phyloP scores from a whole-genome alignment of 2,329 filamentous ascomycete species.

The Emmonsiellopsis sp. region DNA sequence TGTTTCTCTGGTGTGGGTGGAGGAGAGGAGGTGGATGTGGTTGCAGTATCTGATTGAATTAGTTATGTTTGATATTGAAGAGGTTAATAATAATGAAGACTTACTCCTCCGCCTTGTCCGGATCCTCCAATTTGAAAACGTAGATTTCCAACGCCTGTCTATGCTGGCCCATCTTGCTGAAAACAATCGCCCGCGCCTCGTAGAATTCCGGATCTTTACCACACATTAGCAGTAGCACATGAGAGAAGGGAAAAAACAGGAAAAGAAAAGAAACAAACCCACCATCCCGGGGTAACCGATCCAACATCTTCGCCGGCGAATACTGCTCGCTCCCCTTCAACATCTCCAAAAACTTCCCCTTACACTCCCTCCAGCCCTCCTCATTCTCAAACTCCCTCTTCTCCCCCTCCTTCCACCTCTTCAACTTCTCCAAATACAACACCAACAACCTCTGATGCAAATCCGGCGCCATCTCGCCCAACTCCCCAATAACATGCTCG shows the following conservation, averaged over 20 bases:
- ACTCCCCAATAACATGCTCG: slow-evolving; percentile 80
- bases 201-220: slow-evolving; percentile 67
- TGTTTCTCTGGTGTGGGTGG: slow-evolving; percentile 34
- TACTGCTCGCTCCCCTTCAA: slow-evolving; percentile 70
- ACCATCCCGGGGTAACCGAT: slow-evolving; percentile 71
- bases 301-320: slow-evolving; percentile 67
- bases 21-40: slow-evolving; percentile 53
- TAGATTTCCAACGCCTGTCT: slow-evolving; percentile 96
- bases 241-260: no score
- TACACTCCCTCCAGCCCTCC: slow-evolving; percentile 47
- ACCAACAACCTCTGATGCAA: slow-evolving; percentile 79
- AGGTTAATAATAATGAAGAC: not conserved
- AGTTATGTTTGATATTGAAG: not conserved
- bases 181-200: slow-evolving; percentile 79
- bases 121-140: slow-evolving; percentile 85
- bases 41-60: slow-evolving; percentile 65
- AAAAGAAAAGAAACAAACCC: slow-evolving; percentile 21
- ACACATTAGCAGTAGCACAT: no score
- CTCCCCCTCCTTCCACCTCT: slow-evolving; percentile 28
- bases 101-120: slow-evolving; percentile 84
- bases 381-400: slow-evolving; percentile 28
- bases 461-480: slow-evolving; percentile 73
- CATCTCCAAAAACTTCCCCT: slow-evolving; percentile 62
- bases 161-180: slow-evolving; percentile 92
- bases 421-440: slow-evolving; percentile 53